Percentiles rank a stretch among this genome's conserved stretches.
Evolutionary conservation across 306 rosid genomes (phyloP).

Genomic region (Casuarina cunninghamiana): DNA sequence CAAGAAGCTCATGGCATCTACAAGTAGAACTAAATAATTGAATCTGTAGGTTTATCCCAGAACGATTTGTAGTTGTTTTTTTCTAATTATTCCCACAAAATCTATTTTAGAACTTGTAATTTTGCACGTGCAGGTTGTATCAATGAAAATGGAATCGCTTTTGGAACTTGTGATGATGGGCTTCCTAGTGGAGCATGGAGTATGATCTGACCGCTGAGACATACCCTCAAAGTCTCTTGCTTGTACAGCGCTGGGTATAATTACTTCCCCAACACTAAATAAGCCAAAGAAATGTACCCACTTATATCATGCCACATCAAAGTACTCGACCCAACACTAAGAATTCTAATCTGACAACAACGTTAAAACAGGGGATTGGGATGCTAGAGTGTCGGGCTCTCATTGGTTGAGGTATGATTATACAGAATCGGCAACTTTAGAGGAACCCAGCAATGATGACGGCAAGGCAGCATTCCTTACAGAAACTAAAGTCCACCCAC

Average conservation of each 20-base stretch:
- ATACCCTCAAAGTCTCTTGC: too few relatives aligned
- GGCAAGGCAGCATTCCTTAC: constrained; percentile 46
- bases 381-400: constrained; percentile 14
- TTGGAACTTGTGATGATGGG: too few relatives aligned
- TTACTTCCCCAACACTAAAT: too few relatives aligned
- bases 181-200: too few relatives aligned
- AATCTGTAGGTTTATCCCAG: too few relatives aligned
- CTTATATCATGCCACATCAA: too few relatives aligned
- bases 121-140: background rate
- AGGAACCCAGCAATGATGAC: constrained; percentile 11
- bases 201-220: too few relatives aligned
- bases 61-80: background rate
- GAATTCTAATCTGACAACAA: background rate
- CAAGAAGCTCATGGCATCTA: too few relatives aligned
- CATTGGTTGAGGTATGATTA: constrained; percentile 24
- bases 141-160: background rate
- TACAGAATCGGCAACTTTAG: background rate
- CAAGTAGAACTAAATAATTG: too few relatives aligned
- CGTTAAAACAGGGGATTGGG: constrained; percentile 3
- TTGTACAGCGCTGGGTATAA: too few relatives aligned
- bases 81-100: background rate
- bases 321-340: background rate
- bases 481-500: constrained; percentile 37
- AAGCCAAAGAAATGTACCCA: too few relatives aligned
- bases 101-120: background rate